Conservation (phyloP, 179 eudicot species). For the Corrigiola litoralis region DNA sequence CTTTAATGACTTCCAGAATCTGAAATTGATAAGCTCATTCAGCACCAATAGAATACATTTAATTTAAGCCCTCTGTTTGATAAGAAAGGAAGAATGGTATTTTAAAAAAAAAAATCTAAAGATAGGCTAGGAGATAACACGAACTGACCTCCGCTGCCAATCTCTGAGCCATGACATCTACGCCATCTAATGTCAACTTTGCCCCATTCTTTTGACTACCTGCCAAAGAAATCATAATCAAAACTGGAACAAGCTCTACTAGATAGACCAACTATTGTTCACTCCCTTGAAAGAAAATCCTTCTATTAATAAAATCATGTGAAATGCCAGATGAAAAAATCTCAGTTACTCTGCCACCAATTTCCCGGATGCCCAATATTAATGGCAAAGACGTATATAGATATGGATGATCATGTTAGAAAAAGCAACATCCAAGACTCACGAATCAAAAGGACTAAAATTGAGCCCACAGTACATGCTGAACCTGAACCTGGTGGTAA, state of each 20-base stretch:
- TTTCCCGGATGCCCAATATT: too few species aligned
- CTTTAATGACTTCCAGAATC: conserved; percentile 69
- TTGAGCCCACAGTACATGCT: too few species aligned
- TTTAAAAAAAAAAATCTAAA: too few species aligned
- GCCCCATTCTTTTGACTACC: conserved; percentile 83
- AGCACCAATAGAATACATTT: neutral
- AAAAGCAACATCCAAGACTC: neutral
- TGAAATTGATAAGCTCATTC: conserved; percentile 30
- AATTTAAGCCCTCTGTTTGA: neutral
- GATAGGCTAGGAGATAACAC: neutral
- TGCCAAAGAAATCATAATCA: conserved; percentile 28
- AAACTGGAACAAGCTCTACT: too few species aligned
- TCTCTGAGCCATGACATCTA: conserved; percentile 94
- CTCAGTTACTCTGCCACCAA: too few species aligned
- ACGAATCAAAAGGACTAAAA: neutral
- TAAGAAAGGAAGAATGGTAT: too few species aligned
- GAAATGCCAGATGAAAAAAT: neutral
- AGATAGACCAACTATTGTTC: neutral
- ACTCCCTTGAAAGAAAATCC: neutral
- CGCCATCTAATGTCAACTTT: conserved; percentile 75
- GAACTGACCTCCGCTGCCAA: conserved; percentile 81
- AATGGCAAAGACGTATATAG: neutral
- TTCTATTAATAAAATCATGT: neutral
- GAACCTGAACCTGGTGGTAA: too few species aligned
- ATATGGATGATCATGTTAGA: too few species aligned